Evolutionary conservation across 805 yeast species (phyloP).

Genomic region (Spencermartinsiella europaea): DNA sequence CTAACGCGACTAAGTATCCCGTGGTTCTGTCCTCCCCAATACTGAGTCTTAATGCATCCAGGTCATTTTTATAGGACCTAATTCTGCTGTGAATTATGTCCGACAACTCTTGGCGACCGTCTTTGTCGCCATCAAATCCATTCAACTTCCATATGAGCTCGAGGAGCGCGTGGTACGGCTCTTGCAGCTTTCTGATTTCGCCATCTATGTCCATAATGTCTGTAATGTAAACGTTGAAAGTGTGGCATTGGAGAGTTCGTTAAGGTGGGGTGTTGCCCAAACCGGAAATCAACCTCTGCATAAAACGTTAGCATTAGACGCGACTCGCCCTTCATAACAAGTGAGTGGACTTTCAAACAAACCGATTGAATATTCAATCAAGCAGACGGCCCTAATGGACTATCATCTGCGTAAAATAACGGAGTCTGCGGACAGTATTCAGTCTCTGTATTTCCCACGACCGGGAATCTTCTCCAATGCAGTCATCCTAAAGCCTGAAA

Average conservation of each 20-base stretch:
- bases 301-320: no score
- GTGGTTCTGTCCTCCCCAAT: background rate
- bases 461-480: slow-evolving; percentile 68
- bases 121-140: slow-evolving; percentile 8
- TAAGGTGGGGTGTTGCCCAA: no score
- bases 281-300: background rate
- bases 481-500: slow-evolving; percentile 45
- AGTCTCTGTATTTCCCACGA: slow-evolving; percentile 41
- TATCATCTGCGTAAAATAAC: slow-evolving; percentile 13
- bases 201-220: background rate
- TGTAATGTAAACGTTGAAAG: background rate
- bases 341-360: no score
- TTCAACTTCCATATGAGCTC: slow-evolving; percentile 16
- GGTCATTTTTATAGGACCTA: slow-evolving; percentile 13
- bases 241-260: no score
- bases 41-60: background rate
- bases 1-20: slow-evolving; percentile 16
- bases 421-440: slow-evolving; percentile 14
- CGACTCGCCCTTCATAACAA: no score
- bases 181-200: slow-evolving; percentile 10
- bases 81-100: slow-evolving; percentile 17
- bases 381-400: slow-evolving; percentile 6
- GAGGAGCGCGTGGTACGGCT: slow-evolving; percentile 14
- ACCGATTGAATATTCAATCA: no score
- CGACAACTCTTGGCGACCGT: slow-evolving; percentile 17